Evolutionary conservation across 2,329 filamentous ascomycete species (phyloP), one percentile per base, ranked within the genome.

Genomic region (Trichophyton schoenleinii): DNA sequence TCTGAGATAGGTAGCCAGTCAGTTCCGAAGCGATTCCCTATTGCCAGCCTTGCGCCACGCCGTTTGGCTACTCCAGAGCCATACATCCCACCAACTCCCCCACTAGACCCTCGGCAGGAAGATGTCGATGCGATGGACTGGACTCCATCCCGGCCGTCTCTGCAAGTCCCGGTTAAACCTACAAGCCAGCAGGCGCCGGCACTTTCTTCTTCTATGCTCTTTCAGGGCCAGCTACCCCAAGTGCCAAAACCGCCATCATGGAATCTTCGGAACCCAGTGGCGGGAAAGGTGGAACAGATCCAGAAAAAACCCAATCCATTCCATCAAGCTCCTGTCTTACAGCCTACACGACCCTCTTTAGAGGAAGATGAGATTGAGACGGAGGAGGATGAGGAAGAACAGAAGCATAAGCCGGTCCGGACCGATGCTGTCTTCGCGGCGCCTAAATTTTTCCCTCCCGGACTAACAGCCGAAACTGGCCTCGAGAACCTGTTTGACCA

Each of bases 121-220:
- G 65, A 66, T 22, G 68, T 66, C 18, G 76, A 78, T 63, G 71
- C 71, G 48, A 80, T 80, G 78, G 78, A 80, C 63, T 80, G 78
- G 78, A 76, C 75, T 38, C 78, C 78, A n/a, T 75, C 77, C 41
- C 71, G 75, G 46, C 69, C 73, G 60, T 64, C 71, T 20, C 68
- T 75, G 20, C 69, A 68, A 52, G 71, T 71, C 36, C 72, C 58
- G 5, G 64, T 70, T 13, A 70, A 70, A 58, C 64, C 70, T n/a
- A 64, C 68, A 34, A 67, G 68, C 42, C 69, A 70, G 49, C 67
- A 71, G 48, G 67, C 67, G 53, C 68, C 64, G 25, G 68, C 68
- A 52, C 64, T 71, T 34, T 66, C 70, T 13, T 70, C 68, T 3
- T 72, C 74, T 11, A 70, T 70, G 48, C 75, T 76, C n/a, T 79